Base-by-base conservation (phyloP, 345 rosid genomes). In the Euphorbia pulcherrima region DNA sequence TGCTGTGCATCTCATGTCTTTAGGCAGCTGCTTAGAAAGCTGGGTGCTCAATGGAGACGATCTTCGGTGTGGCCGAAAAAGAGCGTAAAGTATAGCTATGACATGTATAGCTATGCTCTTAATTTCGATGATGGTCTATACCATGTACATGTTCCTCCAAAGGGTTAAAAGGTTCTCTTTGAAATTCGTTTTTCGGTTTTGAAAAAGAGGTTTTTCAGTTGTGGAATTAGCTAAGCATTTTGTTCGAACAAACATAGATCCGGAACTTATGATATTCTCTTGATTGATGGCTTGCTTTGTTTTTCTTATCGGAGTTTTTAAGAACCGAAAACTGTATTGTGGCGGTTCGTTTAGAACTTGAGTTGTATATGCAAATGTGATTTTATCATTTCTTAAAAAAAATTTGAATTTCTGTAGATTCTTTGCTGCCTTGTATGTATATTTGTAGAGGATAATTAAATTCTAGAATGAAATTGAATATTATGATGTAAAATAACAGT, bases 111-210 rank as follows among this genome's bases (percentile, higher is more conserved):
- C 68, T 74, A 80, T 62, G 64, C 81, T 26, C 72, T 71, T 12
- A 77, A 77, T 69, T 74, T 80, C 8, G 79, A 80, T 33, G 81
- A 77, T 48, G 79, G 81, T 61, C 21, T 44, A 54, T 61, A 10
- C 56, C 63, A 18, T 51, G 62, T 21, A 30, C 47, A 58, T 30
- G 44, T 30, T 27, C 23, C 63, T n/a, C 24, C 18, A 1, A 24
- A 40, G 39, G n/a, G n/a, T n/a, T n/a, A n/a, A n/a, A n/a, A n/a
- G 59, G 13, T 27, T 66, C 54, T n/a, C 30, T 7, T 20, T 51
- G 66, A 11, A 44, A 1, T n/a, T 12, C 4, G 16, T 12, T 8
- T 44, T 44, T 44, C n/a, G 11, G 16, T 11, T 44, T n/a, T n/a
- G n/a, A n/a, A n/a, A n/a, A n/a, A n/a, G n/a, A n/a, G n/a, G n/a